Evolutionary conservation across 208 protist species (phyloP), one percentile per base, ranked within the genome.

Genomic region (Zelonia costaricensis): DNA sequence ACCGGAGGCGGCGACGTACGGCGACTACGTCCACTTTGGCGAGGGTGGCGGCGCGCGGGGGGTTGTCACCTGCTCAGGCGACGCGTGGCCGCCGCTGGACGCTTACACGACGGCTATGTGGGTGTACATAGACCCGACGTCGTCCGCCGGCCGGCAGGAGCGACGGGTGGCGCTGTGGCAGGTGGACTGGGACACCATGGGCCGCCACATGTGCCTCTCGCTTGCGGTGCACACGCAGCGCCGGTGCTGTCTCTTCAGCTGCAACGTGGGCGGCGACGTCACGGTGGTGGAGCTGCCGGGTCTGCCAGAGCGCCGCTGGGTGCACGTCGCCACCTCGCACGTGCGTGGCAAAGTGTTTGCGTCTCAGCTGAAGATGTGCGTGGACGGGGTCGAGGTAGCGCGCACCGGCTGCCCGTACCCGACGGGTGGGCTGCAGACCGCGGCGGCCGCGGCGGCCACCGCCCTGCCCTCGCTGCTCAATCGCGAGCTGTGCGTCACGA

Each of bases 51-150:
- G 83, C 22, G 74, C 78, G 13, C 61, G 39, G 13, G 78, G 83
- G 5, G 18, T 44, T 1, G 45, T 84, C 18, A 45, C 52, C 20
- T 82, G 63, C 53, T 42, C 40, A 38, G 52, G 73, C 4, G 76
- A 80, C 44, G 40, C 52, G 36, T 91, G 80, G 80, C 84, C 84
- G 39, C 80, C 80, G 45, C 38, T 64, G 15, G 84, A 87, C 38
- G 84, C 77, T 7, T 87, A 81, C 55, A 66, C 70, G 39, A 58
- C 70, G 18, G 48, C 57, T 7, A 66, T 69, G 33, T 90, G 83
- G 83, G 72, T 86, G 1, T 62, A 63, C 20, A 76, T 82, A 62
- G 33, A 63, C 45, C 66, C 62, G n/a, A 7, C 69, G 2, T 48
- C 65, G 9, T 42, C 49, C 18, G 53, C 47, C 2, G 53, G 52